Percentiles rank a stretch among this genome's conserved stretches.
Evolutionary conservation across 2,329 filamentous ascomycete species (phyloP).

Genomic region (Fusarium haematococcum): DNA sequence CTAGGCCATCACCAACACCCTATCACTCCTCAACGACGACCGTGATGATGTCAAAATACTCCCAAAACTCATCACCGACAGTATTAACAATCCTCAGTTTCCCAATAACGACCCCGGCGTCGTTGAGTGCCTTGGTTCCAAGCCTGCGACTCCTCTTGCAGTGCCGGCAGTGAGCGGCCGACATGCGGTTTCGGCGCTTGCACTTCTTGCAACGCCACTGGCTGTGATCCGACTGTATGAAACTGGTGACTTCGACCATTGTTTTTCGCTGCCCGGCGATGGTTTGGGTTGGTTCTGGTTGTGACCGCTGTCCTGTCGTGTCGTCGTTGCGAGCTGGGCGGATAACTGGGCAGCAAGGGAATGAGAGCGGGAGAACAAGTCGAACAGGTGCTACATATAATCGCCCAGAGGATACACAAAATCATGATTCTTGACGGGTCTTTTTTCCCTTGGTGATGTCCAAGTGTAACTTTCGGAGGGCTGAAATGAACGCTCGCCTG

Average conservation of each 20-base stretch:
- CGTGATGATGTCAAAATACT: background rate
- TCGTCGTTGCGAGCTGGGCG: background rate
- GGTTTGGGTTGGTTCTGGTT: background rate
- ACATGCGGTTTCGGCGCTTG: background rate
- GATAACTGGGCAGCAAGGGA: background rate
- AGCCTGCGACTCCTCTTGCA: background rate
- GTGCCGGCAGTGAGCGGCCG: background rate
- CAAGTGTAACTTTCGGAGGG: background rate
- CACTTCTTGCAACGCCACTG: background rate
- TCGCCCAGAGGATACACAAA: background rate
- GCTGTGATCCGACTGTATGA: background rate
- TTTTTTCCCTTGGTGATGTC: background rate
- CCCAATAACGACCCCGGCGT: background rate
- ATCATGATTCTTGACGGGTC: background rate
- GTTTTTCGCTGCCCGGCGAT: accelerated
- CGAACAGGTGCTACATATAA: background rate
- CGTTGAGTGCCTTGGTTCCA: background rate
- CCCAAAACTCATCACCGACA: background rate
- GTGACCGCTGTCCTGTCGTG: background rate
- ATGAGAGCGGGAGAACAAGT: background rate
- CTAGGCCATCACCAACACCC: background rate
- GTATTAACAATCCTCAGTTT: background rate
- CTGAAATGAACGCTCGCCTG: background rate
- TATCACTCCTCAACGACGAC: background rate
- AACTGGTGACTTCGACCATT: background rate